A percentile compares a stretch with the other conserved stretches of the same genome.
These are phyloP conservation scores for Fusarium sp. DNA, from an alignment of 2,329 filamentous ascomycete genomes.

Conservation along the genomic window DNA sequence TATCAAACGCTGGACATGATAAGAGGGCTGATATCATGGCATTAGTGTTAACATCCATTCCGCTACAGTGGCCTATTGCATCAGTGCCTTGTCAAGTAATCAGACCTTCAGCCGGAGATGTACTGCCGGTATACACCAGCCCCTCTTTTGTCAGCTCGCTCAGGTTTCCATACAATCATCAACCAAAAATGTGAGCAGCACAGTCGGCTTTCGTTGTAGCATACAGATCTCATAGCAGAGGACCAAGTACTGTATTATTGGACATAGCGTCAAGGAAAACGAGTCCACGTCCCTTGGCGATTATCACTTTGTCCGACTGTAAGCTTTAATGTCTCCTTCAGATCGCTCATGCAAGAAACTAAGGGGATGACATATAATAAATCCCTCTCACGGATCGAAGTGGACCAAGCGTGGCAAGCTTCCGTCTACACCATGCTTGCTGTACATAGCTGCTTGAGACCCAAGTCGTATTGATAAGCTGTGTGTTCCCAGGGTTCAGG, in stretches of 20 bases:
- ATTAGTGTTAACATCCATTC: not conserved
- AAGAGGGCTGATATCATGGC: not conserved
- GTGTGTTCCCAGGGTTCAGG: not conserved
- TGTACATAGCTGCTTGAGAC: not conserved
- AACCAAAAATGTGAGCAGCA: not conserved
- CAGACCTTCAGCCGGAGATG: not conserved
- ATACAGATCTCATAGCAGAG: not conserved
- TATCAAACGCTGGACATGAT: not conserved
- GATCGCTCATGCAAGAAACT: not conserved
- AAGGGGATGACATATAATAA: not conserved
- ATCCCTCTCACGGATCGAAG: conserved; percentile 5
- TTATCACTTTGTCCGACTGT: not conserved
- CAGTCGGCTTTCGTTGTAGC: not conserved
- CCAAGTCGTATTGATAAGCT: not conserved
- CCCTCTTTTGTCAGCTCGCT: not conserved
- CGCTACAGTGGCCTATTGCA: not conserved
- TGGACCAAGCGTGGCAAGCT: not conserved
- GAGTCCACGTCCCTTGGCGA: not conserved
- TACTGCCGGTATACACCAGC: not conserved
- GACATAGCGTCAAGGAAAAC: not conserved
- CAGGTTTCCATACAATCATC: not conserved
- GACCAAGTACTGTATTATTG: not conserved
- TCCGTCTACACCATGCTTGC: not conserved
- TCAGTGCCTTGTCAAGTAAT: not conserved
- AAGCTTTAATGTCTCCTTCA: not conserved